Conservation (phyloP, 495 filamentous ascomycete species). For the Penicillium ucsense region DNA sequence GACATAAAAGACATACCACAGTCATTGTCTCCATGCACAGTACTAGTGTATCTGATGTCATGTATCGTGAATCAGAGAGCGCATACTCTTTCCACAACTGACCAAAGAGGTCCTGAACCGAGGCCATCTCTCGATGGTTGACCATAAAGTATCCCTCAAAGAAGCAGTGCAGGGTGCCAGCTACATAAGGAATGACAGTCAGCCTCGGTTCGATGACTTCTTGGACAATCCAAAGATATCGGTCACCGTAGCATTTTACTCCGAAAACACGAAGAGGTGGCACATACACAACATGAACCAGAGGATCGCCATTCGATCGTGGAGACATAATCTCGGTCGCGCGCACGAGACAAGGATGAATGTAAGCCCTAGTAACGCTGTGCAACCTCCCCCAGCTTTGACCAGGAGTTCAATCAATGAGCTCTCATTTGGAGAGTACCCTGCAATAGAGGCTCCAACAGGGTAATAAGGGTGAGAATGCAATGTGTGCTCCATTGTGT, state of each 20-base stretch:
- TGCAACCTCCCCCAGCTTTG: constrained; percentile 42
- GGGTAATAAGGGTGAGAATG: constrained; percentile 64
- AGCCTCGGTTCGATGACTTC: neutral
- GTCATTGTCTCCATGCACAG: constrained; percentile 80
- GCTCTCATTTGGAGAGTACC: constrained; percentile 52
- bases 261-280: constrained; percentile 1
- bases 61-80: constrained; percentile 71
- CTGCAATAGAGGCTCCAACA: constrained; percentile 45
- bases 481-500: constrained; percentile 11
- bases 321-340: constrained; percentile 34
- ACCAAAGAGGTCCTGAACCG: constrained; percentile 54
- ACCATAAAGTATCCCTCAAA: constrained; percentile 81
- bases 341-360: constrained; percentile 35
- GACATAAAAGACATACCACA: constrained; percentile 39
- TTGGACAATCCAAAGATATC: neutral
- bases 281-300: constrained; percentile 58
- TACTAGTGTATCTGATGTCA: constrained; percentile 70
- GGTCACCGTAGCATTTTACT: too few species aligned
- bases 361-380: constrained; percentile 41
- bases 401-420: constrained; percentile 43
- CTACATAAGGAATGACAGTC: constrained; percentile 23
- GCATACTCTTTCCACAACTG: constrained; percentile 89
- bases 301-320: constrained; percentile 47
- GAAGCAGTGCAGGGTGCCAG: constrained; percentile 60
- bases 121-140: constrained; percentile 52